These are phyloP conservation scores for Ogataea saltuana DNA, from an alignment of 805 yeast species.

Conservation along the genomic window DNA sequence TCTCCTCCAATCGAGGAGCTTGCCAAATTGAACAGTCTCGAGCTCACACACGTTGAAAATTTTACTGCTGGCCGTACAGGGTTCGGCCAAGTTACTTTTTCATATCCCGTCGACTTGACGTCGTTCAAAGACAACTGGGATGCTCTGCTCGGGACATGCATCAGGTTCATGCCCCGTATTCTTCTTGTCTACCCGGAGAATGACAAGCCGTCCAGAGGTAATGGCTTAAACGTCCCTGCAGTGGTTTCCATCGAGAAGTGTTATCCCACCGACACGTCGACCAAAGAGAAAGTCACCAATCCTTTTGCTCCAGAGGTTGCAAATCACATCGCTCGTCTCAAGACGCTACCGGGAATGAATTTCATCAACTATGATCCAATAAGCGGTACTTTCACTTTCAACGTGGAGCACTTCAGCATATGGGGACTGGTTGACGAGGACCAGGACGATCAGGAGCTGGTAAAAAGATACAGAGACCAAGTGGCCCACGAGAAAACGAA, in stretches of 20 bases:
- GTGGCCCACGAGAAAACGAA: constrained; percentile 28
- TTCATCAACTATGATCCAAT: constrained; percentile 79
- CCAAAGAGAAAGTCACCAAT: constrained; percentile 29
- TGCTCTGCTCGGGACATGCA: constrained; percentile 42
- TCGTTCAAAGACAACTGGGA: constrained; percentile 46
- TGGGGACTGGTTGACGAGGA: constrained; percentile 86
- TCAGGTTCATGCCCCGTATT: constrained; percentile 48
- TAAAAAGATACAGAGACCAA: constrained; percentile 32
- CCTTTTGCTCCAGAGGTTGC: constrained; percentile 44
- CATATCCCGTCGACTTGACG: constrained; percentile 67
- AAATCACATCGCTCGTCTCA: constrained; percentile 51
- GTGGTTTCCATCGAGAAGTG: constrained; percentile 65
- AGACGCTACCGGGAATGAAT: constrained; percentile 65
- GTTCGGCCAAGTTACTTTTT: constrained; percentile 66
- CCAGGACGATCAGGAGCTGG: constrained; percentile 52
- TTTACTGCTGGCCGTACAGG: constrained; percentile 71
- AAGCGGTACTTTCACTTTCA: constrained; percentile 74
- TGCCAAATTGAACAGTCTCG: constrained; percentile 42
- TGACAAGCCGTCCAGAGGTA: constrained; percentile 61
- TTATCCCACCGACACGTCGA: constrained; percentile 43
- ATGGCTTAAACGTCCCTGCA: constrained; percentile 77
- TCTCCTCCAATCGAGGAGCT: constrained; percentile 61
- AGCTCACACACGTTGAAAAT: constrained; percentile 56
- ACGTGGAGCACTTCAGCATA: constrained; percentile 86
- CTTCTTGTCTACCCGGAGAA: constrained; percentile 66